Percentiles rank a stretch among this genome's conserved stretches.
phyloP scores from a whole-genome alignment of 805 yeast genomes.

The Schwanniomyces polymorphus region DNA sequence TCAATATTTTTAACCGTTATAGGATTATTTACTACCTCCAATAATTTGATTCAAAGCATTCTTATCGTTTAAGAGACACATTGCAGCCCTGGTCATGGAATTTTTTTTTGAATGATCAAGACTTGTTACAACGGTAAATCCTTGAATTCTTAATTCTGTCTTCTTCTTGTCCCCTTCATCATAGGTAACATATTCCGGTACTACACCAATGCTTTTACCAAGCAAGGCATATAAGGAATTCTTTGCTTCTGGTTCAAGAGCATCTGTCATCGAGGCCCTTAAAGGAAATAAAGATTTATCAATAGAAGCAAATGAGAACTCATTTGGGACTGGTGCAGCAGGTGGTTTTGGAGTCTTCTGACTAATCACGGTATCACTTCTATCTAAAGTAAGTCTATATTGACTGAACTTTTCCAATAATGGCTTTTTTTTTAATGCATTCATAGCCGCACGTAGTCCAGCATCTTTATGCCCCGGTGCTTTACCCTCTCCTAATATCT shows the following conservation, averaged over 20 bases:
- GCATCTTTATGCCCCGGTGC: constrained; percentile 76
- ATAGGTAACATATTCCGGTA: constrained; percentile 33
- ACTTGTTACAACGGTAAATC: constrained; percentile 28
- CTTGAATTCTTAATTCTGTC: constrained; percentile 31
- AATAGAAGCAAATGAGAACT: constrained; percentile 1
- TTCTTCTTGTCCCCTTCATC: constrained; percentile 19
- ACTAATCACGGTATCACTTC: constrained; percentile 12
- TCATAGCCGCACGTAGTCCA: constrained; percentile 82
- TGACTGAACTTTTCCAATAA: constrained; percentile 64
- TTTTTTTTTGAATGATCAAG: constrained; percentile 36
- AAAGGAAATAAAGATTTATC: constrained; percentile 24
- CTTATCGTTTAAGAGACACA: constrained; percentile 26
- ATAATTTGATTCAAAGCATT: constrained; percentile 4
- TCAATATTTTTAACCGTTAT: too few species aligned
- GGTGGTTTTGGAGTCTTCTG: constrained; percentile 1
- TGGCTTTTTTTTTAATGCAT: constrained; percentile 60
- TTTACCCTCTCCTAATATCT: constrained; percentile 67
- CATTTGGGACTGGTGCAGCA: neutral
- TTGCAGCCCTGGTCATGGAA: constrained; percentile 43
- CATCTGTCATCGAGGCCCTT: constrained; percentile 15
- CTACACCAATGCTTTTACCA: constrained; percentile 31
- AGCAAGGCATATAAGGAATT: constrained; percentile 40
- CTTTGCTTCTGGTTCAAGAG: constrained; percentile 34
- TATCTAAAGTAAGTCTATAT: constrained; percentile 37
- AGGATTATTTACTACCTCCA: neutral